Conservation (phyloP, 192 early-diverging fungal species). For the Entophlyctis luteolus region DNA sequence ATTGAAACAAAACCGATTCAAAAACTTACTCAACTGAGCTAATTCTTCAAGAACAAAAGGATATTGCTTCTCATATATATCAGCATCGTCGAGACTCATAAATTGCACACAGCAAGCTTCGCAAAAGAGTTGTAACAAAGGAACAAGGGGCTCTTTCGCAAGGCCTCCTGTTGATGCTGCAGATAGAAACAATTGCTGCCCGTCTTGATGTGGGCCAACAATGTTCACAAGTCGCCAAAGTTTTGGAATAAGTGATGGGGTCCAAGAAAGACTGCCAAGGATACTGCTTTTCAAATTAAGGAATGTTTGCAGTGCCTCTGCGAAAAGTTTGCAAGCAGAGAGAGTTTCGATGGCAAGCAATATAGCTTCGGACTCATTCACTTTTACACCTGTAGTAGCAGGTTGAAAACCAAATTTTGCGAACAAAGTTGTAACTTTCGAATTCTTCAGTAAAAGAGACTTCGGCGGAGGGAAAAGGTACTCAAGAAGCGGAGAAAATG, state of each 20-base stretch:
- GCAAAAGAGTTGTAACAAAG: constrained; percentile 62
- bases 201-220: constrained; percentile 53
- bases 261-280: constrained; percentile 49
- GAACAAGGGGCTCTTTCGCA: constrained; percentile 53
- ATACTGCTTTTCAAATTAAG: constrained; percentile 45
- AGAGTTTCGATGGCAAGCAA: background rate
- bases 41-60: constrained; percentile 53
- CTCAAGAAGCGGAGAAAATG: constrained; percentile 4
- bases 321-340: background rate
- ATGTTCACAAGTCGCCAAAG: constrained; percentile 58
- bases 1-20: constrained; percentile 64
- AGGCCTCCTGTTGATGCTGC: constrained; percentile 43
- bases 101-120: constrained; percentile 55
- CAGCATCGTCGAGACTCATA: constrained; percentile 60
- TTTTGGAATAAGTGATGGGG: constrained; percentile 45
- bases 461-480: constrained; percentile 2
- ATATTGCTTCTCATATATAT: constrained; percentile 59
- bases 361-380: background rate
- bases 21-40: constrained; percentile 48
- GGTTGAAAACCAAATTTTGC: constrained; percentile 3
- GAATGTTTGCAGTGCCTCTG: constrained; percentile 25
- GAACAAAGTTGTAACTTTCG: constrained; percentile 1
- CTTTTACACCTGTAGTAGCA: background rate
- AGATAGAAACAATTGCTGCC: constrained; percentile 27
- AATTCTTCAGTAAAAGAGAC: background rate